Percentiles rank a stretch among this genome's conserved stretches.
Conservation (phyloP, 2,329 filamentous ascomycete genomes). For the Cercospora canescens region DNA sequence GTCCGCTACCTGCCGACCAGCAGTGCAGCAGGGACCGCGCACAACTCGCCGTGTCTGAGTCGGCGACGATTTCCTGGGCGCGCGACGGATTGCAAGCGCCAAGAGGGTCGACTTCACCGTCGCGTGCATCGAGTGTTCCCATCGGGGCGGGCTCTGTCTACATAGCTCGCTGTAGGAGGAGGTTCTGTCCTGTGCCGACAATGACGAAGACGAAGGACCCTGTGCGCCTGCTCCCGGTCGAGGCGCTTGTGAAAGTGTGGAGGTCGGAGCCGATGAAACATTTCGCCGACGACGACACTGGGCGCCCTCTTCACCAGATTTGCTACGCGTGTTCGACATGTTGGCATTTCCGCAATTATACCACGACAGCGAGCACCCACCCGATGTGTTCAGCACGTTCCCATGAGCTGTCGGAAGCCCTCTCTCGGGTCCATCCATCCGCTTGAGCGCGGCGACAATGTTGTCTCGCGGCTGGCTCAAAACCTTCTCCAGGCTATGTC, state of each 20-base stretch:
- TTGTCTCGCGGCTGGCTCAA: conserved; percentile 1
- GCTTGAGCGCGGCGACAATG: neutral
- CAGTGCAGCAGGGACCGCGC: too few species aligned
- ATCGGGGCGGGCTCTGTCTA: too few species aligned
- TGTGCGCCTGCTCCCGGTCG: neutral
- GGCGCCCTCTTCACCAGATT: neutral
- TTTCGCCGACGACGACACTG: neutral
- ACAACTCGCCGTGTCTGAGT: neutral
- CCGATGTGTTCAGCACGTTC: neutral
- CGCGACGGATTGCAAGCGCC: neutral
- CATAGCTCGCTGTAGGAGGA: too few species aligned
- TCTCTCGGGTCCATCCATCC: too few species aligned
- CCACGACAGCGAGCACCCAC: neutral
- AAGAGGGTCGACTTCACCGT: neutral
- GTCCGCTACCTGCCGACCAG: neutral
- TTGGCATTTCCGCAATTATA: neutral
- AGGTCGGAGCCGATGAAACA: neutral
- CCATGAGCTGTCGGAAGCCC: neutral
- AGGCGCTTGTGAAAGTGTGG: neutral
- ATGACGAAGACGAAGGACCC: neutral
- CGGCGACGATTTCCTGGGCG: neutral
- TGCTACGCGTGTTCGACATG: neutral
- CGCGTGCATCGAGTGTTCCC: neutral
- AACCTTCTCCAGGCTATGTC: neutral
- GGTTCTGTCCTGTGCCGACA: neutral